phyloP scores from a whole-genome alignment of 2,329 filamentous ascomycete species.

The Rhynchosporium agropyri region DNA sequence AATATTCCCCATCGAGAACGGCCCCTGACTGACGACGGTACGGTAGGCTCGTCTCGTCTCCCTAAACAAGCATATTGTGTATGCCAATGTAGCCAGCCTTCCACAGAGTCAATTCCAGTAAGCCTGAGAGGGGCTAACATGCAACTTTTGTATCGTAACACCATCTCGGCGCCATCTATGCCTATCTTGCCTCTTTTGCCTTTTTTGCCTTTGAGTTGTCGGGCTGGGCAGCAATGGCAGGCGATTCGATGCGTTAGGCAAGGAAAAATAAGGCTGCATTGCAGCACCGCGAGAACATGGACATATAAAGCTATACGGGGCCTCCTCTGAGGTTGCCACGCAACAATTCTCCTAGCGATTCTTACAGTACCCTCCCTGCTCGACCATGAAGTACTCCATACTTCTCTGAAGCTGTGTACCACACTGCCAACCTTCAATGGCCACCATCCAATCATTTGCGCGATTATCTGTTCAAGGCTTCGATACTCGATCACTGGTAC shows the following conservation, averaged over 20 bases:
- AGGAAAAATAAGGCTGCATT: constrained; percentile 32
- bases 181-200: neutral
- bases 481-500: neutral
- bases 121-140: neutral
- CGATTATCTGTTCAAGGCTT: constrained; percentile 3
- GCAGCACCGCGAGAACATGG: constrained; percentile 18
- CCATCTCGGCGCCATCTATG: neutral
- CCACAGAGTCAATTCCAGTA: constrained; percentile 10
- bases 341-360: constrained; percentile 24
- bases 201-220: constrained; percentile 3
- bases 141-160: neutral
- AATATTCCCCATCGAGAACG: neutral
- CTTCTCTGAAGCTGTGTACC: constrained; percentile 23
- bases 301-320: constrained; percentile 36
- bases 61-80: neutral
- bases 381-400: constrained; percentile 12
- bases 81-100: constrained; percentile 1
- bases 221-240: constrained; percentile 38
- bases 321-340: constrained; percentile 40
- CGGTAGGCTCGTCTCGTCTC: no score
- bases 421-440: constrained; percentile 4
- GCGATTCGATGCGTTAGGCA: constrained; percentile 40
- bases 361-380: constrained; percentile 5
- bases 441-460: neutral
- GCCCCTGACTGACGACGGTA: constrained; percentile 12